A percentile compares a stretch with the other conserved stretches of the same genome.
Conservation (phyloP, 1,284 basidiomycete genomes). For the Ustanciosporium gigantosporum region DNA sequence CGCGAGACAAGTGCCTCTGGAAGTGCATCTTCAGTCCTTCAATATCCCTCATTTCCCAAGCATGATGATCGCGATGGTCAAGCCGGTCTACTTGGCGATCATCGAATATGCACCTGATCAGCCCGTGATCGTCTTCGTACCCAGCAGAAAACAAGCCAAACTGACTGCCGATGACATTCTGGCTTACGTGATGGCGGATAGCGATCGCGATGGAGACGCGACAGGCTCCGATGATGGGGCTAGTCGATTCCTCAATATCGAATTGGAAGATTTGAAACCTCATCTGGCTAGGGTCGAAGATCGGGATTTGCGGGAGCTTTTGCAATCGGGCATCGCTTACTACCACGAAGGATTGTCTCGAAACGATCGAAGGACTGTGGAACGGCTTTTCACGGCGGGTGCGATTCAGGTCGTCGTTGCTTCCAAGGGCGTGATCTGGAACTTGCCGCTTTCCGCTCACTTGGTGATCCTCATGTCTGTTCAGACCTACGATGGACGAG, state of each 20-base stretch:
- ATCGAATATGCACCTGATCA: conserved; percentile 82
- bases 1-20: conserved; percentile 91
- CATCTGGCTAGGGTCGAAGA: conserved; percentile 86
- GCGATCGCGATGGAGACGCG: conserved; percentile 64
- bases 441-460: conserved; percentile 85
- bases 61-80: conserved; percentile 98
- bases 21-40: conserved; percentile 95
- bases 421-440: conserved; percentile 95
- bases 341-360: conserved; percentile 92
- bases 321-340: conserved; percentile 89
- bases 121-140: conserved; percentile 90
- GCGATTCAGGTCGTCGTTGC: conserved; percentile 94
- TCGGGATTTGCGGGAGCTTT: conserved; percentile 74
- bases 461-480: conserved; percentile 99
- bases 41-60: conserved; percentile 95
- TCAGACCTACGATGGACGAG: conserved; percentile 77
- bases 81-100: conserved; percentile 93
- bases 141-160: conserved; percentile 89
- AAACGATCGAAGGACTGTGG: conserved; percentile 89
- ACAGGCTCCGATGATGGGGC: conserved; percentile 63
- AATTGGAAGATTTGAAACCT: conserved; percentile 77
- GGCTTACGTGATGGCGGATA: conserved; percentile 84
- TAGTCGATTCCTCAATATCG: conserved; percentile 87
- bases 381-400: conserved; percentile 88
- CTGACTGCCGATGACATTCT: conserved; percentile 89